Evolutionary conservation across 352 stramenopile species (phyloP).

Genomic region (Aphanomyces cochlioides): DNA sequence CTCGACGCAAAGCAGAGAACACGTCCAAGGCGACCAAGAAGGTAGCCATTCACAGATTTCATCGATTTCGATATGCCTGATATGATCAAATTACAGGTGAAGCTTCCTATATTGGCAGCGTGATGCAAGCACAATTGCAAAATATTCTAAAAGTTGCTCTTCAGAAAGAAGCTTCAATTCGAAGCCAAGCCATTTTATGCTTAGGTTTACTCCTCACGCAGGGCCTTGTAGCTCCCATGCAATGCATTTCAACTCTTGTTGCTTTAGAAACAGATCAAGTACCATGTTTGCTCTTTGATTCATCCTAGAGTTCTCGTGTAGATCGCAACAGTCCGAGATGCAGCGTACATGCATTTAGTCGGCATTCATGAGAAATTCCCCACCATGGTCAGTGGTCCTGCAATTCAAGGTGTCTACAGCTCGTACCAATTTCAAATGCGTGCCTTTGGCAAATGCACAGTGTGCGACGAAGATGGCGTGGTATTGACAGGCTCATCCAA

Average conservation of each 20-base stretch:
- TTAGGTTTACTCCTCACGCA: slow-evolving; percentile 65
- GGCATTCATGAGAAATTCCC: slow-evolving; percentile 58
- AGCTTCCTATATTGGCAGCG: slow-evolving; percentile 75
- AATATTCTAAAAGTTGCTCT: slow-evolving; percentile 58
- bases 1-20: slow-evolving; percentile 57
- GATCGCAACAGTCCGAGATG: slow-evolving; percentile 52
- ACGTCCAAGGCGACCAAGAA: slow-evolving; percentile 85
- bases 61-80: background rate
- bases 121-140: slow-evolving; percentile 79
- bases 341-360: slow-evolving; percentile 61
- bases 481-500: background rate
- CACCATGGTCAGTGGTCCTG: slow-evolving; percentile 46
- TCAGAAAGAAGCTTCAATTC: slow-evolving; percentile 55
- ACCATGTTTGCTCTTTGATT: background rate
- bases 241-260: slow-evolving; percentile 77
- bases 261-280: slow-evolving; percentile 73
- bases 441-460: slow-evolving; percentile 46
- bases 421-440: slow-evolving; percentile 68
- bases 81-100: slow-evolving; percentile 34
- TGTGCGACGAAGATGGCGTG: slow-evolving; percentile 61
- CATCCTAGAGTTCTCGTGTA: background rate
- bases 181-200: slow-evolving; percentile 63
- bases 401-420: slow-evolving; percentile 55
- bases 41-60: slow-evolving; percentile 26
- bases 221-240: slow-evolving; percentile 69